phyloP scores from a whole-genome alignment of 192 early-diverging fungal genomes.

The Haplosporangium gracile region DNA sequence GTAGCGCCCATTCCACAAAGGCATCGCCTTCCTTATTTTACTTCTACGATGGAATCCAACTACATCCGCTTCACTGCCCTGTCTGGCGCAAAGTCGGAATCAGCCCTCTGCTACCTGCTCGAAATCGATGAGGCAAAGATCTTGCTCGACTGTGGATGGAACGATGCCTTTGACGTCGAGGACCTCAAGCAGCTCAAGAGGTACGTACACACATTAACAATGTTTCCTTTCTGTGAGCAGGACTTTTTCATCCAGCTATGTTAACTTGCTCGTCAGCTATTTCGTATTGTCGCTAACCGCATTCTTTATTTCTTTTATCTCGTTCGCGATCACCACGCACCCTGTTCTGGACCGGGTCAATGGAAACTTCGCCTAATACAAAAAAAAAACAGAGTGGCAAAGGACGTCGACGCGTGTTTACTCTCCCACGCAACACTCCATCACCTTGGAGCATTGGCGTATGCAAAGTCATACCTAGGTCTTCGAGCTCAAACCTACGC shows the following conservation, averaged over 20 bases:
- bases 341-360: not conserved
- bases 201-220: not conserved
- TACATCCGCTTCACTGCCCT: slow-evolving; percentile 80
- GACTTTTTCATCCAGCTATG: not conserved
- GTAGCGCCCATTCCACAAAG: not conserved
- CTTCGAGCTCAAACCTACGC: slow-evolving; percentile 90
- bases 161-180: slow-evolving; percentile 80
- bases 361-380: not conserved
- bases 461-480: slow-evolving; percentile 82
- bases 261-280: not conserved
- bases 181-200: slow-evolving; percentile 60
- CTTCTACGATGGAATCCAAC: slow-evolving; percentile 42
- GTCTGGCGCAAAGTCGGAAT: slow-evolving; percentile 87
- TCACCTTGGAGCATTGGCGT: slow-evolving; percentile 89
- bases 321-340: not conserved
- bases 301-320: not conserved
- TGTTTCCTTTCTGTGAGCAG: not conserved
- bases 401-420: slow-evolving; percentile 90
- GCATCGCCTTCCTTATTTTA: not conserved
- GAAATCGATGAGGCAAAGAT: slow-evolving; percentile 94
- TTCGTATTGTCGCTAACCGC: not conserved
- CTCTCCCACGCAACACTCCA: slow-evolving; percentile 90
- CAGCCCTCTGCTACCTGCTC: slow-evolving; percentile 91
- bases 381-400: slow-evolving; percentile 76
- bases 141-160: slow-evolving; percentile 96